Evolutionary conservation across 2,329 filamentous ascomycete genomes (phyloP), one percentile per base, ranked within the genome.

Genomic region (Westerdykella aurantiaca): DNA sequence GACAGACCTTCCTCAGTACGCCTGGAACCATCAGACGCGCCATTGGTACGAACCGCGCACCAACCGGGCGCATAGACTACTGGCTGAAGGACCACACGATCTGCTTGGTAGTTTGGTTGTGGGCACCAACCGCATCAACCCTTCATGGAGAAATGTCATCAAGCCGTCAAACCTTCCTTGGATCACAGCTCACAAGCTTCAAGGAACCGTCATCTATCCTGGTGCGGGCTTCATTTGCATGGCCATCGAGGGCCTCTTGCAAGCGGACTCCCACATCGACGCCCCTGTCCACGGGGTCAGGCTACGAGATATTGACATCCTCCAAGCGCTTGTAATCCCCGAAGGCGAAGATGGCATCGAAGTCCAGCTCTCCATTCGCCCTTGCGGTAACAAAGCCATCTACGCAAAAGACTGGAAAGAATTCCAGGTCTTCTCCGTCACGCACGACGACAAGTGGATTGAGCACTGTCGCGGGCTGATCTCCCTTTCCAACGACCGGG

Each of bases 161-260:
- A 38, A 39, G 17, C 13, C 34, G 5, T 39, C 46, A 1, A 53
- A 58, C 12, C 33, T 49, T 23, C 55, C 60, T 2, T 65, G 61
- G 61, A 33, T 58, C n/a, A 38, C 39, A 6, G 46, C 56, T 17
- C 61, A 65, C 41, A 38, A 40, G 12, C 39, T 66, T 16, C 40
- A 45, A 2, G 52, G 49, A 12, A 44, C 39, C 1, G 44, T 57
- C 6, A 18, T 68, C 9, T 67, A 56, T 39, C 67, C 66, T 6
- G 65, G 51, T 2, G 57, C 65, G 0, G 66, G 64, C 1, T 60
- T 63, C 41, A 22, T 69, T 2, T 47, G 51, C 4, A 63, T 66
- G 52, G 61, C 55, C 1, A 38, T 68, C 4, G 64, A 69, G 51
- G 67, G 48, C 41, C 13, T 41, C 9, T 12, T 14, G 5, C 34